Percentiles rank a stretch among this genome's conserved stretches.
These are phyloP conservation scores for Penicillium pancosmium DNA, from an alignment of 495 filamentous ascomycete genomes.

Conservation along the genomic window DNA sequence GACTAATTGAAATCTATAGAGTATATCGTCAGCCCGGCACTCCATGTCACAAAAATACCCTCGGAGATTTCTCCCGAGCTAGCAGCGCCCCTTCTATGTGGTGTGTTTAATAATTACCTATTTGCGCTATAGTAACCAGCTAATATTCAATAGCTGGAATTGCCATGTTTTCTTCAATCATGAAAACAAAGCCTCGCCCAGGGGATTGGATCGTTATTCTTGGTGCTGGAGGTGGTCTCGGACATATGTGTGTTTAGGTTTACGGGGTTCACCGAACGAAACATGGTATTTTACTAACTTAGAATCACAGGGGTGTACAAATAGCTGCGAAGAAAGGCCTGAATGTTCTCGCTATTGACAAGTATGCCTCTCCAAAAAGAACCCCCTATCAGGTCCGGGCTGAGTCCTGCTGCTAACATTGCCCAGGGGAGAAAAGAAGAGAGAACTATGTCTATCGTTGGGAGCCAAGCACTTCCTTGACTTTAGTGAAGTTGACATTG, in stretches of 20 bases:
- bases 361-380: slow-evolving; percentile 23
- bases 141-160: slow-evolving; percentile 37
- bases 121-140: neutral
- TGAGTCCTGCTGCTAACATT: neutral
- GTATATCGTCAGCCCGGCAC: slow-evolving; percentile 45
- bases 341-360: slow-evolving; percentile 48
- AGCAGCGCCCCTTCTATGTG: slow-evolving; percentile 46
- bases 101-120: slow-evolving; percentile 21
- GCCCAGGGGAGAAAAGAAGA: slow-evolving; percentile 42
- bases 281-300: neutral
- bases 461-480: slow-evolving; percentile 45
- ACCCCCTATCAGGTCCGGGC: no score
- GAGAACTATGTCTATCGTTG: slow-evolving; percentile 41
- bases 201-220: slow-evolving; percentile 47
- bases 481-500: slow-evolving; percentile 42
- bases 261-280: neutral
- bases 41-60: slow-evolving; percentile 44
- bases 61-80: slow-evolving; percentile 33
- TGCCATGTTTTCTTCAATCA: slow-evolving; percentile 52
- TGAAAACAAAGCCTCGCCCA: slow-evolving; percentile 42
- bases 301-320: slow-evolving; percentile 39
- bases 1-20: slow-evolving; percentile 21
- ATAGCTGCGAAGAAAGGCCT: slow-evolving; percentile 45
- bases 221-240: slow-evolving; percentile 48
- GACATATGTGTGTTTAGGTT: slow-evolving; percentile 39